A percentile compares a stretch with the other conserved stretches of the same genome.
These are phyloP conservation scores for Xylaria sp. DNA, from an alignment of 2,329 filamentous ascomycete genomes.

Conservation along the genomic window DNA sequence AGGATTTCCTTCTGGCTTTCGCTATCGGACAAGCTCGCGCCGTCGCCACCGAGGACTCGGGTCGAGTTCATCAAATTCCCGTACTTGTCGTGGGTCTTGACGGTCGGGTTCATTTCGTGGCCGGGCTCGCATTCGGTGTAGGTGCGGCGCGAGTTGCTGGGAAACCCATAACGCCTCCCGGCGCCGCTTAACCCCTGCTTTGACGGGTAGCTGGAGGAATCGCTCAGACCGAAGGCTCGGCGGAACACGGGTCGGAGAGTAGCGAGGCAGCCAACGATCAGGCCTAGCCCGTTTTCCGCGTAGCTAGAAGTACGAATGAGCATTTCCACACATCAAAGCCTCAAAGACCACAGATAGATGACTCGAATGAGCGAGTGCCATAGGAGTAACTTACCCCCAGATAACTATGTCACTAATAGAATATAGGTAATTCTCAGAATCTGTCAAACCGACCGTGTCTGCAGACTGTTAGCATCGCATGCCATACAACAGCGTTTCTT, in stretches of 20 bases:
- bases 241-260: slow-evolving; percentile 25
- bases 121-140: slow-evolving; percentile 10
- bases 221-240: slow-evolving; percentile 13
- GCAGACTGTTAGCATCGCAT: background rate
- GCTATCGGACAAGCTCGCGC: slow-evolving; percentile 11
- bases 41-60: background rate
- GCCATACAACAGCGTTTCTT: background rate
- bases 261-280: slow-evolving; percentile 21
- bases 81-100: slow-evolving; percentile 8
- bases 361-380: no score
- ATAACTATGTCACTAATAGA: slow-evolving; percentile 25
- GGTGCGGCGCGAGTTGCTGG: slow-evolving; percentile 12
- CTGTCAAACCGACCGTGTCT: slow-evolving; percentile 22
- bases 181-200: background rate
- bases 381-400: slow-evolving; percentile 21
- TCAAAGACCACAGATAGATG: no score
- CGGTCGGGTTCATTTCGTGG: slow-evolving; percentile 2
- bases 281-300: slow-evolving; percentile 24
- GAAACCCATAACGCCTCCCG: slow-evolving; percentile 11
- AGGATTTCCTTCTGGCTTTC: slow-evolving; percentile 18
- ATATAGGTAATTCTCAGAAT: slow-evolving; percentile 22
- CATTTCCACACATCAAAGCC: no score
- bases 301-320: slow-evolving; percentile 5
- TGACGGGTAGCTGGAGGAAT: background rate
- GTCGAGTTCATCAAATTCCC: slow-evolving; percentile 4